Evolutionary conservation across 2,329 filamentous ascomycete genomes (phyloP).

Genomic region (Purpureocillium lavendulum): DNA sequence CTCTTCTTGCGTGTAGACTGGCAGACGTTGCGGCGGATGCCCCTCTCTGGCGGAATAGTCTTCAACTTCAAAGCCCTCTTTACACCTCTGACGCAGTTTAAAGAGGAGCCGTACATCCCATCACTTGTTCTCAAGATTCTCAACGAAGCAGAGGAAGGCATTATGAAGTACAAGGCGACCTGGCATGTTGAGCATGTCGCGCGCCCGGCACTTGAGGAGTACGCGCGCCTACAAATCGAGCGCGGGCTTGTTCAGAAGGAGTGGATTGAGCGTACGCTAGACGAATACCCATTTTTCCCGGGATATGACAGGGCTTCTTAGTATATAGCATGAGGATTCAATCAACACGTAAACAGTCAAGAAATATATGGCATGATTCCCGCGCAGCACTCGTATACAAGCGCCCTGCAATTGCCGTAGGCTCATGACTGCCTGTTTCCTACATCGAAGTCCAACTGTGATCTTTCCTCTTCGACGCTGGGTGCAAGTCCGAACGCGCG

Average conservation of each 20-base stretch:
- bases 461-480: too few relatives aligned
- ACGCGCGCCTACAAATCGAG: constrained; percentile 56
- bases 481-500: too few relatives aligned
- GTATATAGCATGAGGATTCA: too few relatives aligned
- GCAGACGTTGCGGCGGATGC: constrained; percentile 76
- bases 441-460: too few relatives aligned
- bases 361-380: too few relatives aligned
- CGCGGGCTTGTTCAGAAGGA: constrained; percentile 48
- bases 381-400: too few relatives aligned
- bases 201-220: constrained; percentile 55
- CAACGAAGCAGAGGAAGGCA: constrained; percentile 52
- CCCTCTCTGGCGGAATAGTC: constrained; percentile 64
- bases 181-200: constrained; percentile 72
- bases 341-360: too few relatives aligned
- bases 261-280: constrained; percentile 62
- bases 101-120: constrained; percentile 66
- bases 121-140: constrained; percentile 59
- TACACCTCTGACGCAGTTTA: constrained; percentile 62
- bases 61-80: constrained; percentile 90
- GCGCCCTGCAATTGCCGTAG: too few relatives aligned
- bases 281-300: constrained; percentile 67
- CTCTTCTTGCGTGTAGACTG: constrained; percentile 73
- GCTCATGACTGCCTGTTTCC: too few relatives aligned
- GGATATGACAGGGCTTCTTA: constrained; percentile 46
- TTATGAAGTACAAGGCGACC: constrained; percentile 76